Conservation (phyloP, 2,329 filamentous ascomycete species). For the Acarospora socialis region DNA sequence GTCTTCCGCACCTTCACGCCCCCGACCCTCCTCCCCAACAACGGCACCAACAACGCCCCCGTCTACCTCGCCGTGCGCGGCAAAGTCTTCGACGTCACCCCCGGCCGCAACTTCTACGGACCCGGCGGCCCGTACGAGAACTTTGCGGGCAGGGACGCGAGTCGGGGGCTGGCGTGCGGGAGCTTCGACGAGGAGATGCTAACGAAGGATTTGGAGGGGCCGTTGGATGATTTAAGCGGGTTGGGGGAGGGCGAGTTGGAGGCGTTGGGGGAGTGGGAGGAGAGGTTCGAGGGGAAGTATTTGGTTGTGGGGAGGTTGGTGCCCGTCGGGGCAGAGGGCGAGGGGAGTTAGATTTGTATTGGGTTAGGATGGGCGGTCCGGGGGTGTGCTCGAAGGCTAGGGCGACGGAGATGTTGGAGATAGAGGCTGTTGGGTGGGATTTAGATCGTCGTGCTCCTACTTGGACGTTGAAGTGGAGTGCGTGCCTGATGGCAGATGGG, state of each 20-base stretch:
- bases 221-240: conserved; percentile 61
- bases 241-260: conserved; percentile 64
- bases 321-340: conserved; percentile 36
- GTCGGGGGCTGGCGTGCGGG: conserved; percentile 70
- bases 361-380: too few relatives aligned
- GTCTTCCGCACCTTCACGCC: conserved; percentile 79
- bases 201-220: conserved; percentile 75
- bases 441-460: too few relatives aligned
- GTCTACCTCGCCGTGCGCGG: conserved; percentile 89
- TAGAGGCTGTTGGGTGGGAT: too few relatives aligned
- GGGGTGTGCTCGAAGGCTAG: too few relatives aligned
- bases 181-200: conserved; percentile 94
- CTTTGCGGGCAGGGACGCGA: conserved; percentile 88
- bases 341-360: too few relatives aligned
- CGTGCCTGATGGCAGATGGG: too few relatives aligned
- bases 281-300: conserved; percentile 87
- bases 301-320: conserved; percentile 83
- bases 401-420: too few relatives aligned
- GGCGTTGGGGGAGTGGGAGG: conserved; percentile 73
- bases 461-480: too few relatives aligned
- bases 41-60: conserved; percentile 57
- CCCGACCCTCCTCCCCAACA: conserved; percentile 71
- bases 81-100: conserved; percentile 76
- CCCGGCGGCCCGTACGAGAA: conserved; percentile 91
- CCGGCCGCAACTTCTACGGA: conserved; percentile 87